These are phyloP conservation scores for Glutinoglossum americanum DNA, from an alignment of 495 filamentous ascomycete genomes.

Conservation along the genomic window DNA sequence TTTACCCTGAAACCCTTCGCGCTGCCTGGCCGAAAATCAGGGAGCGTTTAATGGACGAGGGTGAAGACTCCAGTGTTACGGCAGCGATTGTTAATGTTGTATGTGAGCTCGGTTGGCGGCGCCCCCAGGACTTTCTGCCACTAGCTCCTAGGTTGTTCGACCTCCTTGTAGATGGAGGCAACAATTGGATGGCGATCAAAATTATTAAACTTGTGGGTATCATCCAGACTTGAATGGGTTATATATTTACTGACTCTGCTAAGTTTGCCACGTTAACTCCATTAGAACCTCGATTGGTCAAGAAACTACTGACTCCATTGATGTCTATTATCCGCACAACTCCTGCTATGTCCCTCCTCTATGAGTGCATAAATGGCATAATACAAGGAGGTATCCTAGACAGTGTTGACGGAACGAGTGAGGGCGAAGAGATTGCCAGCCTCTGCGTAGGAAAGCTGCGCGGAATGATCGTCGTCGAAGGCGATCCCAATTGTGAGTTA, in stretches of 20 bases:
- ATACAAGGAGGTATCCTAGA: slow-evolving; percentile 89
- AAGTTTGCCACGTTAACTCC: slow-evolving; percentile 92
- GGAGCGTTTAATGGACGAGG: slow-evolving; percentile 74
- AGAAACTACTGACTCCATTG: slow-evolving; percentile 85
- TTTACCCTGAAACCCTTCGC: slow-evolving; percentile 83
- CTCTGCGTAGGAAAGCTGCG: slow-evolving; percentile 83
- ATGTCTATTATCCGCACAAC: slow-evolving; percentile 86
- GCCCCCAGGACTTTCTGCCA: slow-evolving; percentile 83
- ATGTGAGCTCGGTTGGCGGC: slow-evolving; percentile 84
- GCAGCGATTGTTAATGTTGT: slow-evolving; percentile 91
- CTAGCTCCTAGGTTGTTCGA: slow-evolving; percentile 83
- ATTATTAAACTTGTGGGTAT: slow-evolving; percentile 83
- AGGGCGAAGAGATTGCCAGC: slow-evolving; percentile 78
- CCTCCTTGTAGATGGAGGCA: slow-evolving; percentile 72
- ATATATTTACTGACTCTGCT: not conserved
- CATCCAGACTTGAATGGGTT: not conserved
- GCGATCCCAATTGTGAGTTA: slow-evolving; percentile 69
- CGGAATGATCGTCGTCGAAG: slow-evolving; percentile 81
- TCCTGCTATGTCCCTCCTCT: slow-evolving; percentile 85
- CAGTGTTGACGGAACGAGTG: slow-evolving; percentile 47
- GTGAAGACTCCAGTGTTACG: slow-evolving; percentile 81
- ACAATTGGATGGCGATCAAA: slow-evolving; percentile 99
- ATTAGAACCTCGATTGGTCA: slow-evolving; percentile 71
- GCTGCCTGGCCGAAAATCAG: slow-evolving; percentile 93
- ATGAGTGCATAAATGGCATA: slow-evolving; percentile 96